Evolutionary conservation across 2,329 filamentous ascomycete species (phyloP).

Genomic region (Raffaelea arxii): DNA sequence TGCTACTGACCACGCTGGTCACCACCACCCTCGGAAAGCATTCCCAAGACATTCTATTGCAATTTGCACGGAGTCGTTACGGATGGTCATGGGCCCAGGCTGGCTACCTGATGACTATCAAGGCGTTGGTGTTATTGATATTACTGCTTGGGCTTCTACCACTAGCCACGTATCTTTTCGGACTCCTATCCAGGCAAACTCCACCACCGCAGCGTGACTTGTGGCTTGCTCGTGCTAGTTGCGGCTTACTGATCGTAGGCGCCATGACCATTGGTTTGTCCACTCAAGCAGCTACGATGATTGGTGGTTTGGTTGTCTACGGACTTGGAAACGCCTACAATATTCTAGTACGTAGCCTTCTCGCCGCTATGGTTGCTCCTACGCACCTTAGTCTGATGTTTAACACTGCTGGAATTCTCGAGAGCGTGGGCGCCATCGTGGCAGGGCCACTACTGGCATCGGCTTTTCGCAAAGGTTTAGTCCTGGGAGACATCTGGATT

Average conservation of each 20-base stretch:
- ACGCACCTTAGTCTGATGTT: neutral
- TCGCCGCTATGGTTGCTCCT: neutral
- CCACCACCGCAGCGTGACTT: neutral
- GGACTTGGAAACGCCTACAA: slow-evolving; percentile 2
- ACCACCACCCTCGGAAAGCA: slow-evolving; percentile 4
- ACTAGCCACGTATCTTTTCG: neutral
- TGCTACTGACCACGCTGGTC: slow-evolving; percentile 2
- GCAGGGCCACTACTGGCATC: slow-evolving; percentile 3
- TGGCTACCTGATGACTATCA: slow-evolving; percentile 4
- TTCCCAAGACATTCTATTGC: slow-evolving; percentile 2
- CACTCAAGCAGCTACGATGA: neutral
- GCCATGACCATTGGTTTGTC: neutral
- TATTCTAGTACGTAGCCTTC: slow-evolving; percentile 1
- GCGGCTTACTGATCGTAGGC: neutral
- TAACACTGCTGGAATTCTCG: slow-evolving; percentile 1
- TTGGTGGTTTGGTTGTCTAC: slow-evolving; percentile 3
- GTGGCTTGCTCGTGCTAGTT: neutral
- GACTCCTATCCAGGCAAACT: neutral
- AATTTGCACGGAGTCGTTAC: slow-evolving; percentile 3
- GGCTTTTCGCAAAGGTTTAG: slow-evolving; percentile 1
- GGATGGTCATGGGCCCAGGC: slow-evolving; percentile 5
- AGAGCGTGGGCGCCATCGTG: slow-evolving; percentile 2
- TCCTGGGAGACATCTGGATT: slow-evolving; percentile 1
- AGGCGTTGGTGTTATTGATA: neutral
- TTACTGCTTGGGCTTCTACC: slow-evolving; percentile 3